These are phyloP conservation scores for Chrysosporium keratinophilum DNA, from an alignment of 2,329 filamentous ascomycete genomes.

Conservation along the genomic window DNA sequence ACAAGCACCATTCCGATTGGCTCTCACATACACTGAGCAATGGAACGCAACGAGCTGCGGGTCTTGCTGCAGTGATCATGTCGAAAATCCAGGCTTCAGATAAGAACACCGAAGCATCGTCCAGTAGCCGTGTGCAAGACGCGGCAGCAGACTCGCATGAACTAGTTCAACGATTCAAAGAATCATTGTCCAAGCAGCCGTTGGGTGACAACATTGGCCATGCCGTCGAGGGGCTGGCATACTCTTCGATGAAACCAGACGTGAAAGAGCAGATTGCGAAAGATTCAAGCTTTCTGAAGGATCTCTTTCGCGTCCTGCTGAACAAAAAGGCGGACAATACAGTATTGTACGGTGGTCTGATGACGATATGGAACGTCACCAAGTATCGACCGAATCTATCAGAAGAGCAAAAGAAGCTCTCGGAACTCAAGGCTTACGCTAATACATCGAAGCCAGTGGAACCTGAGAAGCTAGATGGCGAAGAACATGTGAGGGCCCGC, in stretches of 20 bases:
- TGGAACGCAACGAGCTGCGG: constrained; percentile 46
- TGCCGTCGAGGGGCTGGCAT: constrained; percentile 83
- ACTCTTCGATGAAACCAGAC: constrained; percentile 73
- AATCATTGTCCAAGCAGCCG: constrained; percentile 31
- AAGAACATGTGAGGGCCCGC: constrained; percentile 62
- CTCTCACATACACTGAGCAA: constrained; percentile 72
- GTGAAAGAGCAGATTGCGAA: constrained; percentile 71
- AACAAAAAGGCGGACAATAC: constrained; percentile 52
- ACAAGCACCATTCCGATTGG: constrained; percentile 78
- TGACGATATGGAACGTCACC: constrained; percentile 76
- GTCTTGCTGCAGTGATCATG: constrained; percentile 59
- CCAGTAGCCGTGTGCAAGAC: constrained; percentile 27
- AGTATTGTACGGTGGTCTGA: constrained; percentile 73
- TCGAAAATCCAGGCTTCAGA: constrained; percentile 48
- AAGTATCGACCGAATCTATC: constrained; percentile 65
- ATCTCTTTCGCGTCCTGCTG: constrained; percentile 47
- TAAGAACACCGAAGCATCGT: constrained; percentile 24
- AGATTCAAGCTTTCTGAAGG: constrained; percentile 58
- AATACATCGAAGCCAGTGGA: constrained; percentile 60
- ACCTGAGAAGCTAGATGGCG: constrained; percentile 60
- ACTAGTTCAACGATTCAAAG: constrained; percentile 46
- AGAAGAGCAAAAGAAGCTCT: constrained; percentile 87
- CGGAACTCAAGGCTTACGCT: constrained; percentile 86
- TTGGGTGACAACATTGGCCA: constrained; percentile 53
- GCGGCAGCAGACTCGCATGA: constrained; percentile 42